Conservation (phyloP, 352 stramenopile species). For the Globisporangium splendens region DNA sequence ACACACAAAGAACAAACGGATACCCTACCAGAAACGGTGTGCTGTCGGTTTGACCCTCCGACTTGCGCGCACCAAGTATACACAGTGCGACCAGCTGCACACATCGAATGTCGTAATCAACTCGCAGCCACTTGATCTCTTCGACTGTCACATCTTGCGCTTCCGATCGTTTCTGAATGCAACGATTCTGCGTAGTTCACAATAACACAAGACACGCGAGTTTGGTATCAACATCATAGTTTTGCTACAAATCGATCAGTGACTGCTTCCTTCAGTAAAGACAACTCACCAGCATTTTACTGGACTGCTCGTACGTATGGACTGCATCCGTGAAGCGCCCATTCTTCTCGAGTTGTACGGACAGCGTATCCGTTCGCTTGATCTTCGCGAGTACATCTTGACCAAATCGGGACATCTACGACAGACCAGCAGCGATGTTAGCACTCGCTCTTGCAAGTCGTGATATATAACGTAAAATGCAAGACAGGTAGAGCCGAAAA, state of each 20-base stretch:
- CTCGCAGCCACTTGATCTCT: slow-evolving; percentile 60
- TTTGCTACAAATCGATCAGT: too few relatives aligned
- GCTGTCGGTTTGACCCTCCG: slow-evolving; percentile 39
- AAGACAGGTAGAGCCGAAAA: background rate
- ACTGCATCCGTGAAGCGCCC: slow-evolving; percentile 59
- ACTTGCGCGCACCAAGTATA: slow-evolving; percentile 51
- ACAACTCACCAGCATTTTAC: slow-evolving; percentile 56
- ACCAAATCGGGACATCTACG: slow-evolving; percentile 52
- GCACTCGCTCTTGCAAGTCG: too few relatives aligned
- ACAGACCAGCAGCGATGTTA: background rate
- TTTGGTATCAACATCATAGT: too few relatives aligned
- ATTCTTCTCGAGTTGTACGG: slow-evolving; percentile 59
- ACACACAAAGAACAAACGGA: slow-evolving; percentile 8
- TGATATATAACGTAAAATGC: too few relatives aligned
- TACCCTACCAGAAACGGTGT: slow-evolving; percentile 45
- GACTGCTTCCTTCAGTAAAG: background rate
- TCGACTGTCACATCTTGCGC: slow-evolving; percentile 40
- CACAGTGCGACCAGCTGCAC: slow-evolving; percentile 72
- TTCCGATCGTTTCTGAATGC: slow-evolving; percentile 61
- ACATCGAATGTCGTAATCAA: slow-evolving; percentile 76
- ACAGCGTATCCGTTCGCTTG: slow-evolving; percentile 46
- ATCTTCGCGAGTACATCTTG: slow-evolving; percentile 62
- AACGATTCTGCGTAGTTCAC: slow-evolving; percentile 39
- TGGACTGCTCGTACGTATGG: slow-evolving; percentile 70
- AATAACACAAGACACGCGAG: background rate